phyloP scores from a whole-genome alignment of 176 grass and related monocot species.

The Zea mays region Zm-B73-REFERENCE-NAM-5.0 NC_050105.1:136642501-136643000 shows the following conservation, averaged over 20 bases:
- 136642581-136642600: conserved; percentile 13
- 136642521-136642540: too few species aligned
- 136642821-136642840: neutral
- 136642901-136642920: neutral
- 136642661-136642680: neutral
- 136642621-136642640: neutral
- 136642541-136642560: neutral
- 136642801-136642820: neutral
- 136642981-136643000: neutral
- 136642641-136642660: neutral
- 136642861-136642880: neutral
- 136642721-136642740: conserved; percentile 14
- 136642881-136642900: neutral
- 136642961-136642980: neutral
- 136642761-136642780: neutral
- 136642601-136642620: conserved; percentile 11
- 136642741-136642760: neutral
- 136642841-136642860: neutral
- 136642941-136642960: neutral
- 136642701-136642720: conserved; percentile 7
- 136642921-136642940: neutral
- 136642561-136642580: neutral
- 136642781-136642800: neutral
- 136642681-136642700: neutral
- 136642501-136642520: too few species aligned